Evolutionary conservation across 2,329 filamentous ascomycete species (phyloP).

Genomic region (Cladosporium cucumerinum): DNA sequence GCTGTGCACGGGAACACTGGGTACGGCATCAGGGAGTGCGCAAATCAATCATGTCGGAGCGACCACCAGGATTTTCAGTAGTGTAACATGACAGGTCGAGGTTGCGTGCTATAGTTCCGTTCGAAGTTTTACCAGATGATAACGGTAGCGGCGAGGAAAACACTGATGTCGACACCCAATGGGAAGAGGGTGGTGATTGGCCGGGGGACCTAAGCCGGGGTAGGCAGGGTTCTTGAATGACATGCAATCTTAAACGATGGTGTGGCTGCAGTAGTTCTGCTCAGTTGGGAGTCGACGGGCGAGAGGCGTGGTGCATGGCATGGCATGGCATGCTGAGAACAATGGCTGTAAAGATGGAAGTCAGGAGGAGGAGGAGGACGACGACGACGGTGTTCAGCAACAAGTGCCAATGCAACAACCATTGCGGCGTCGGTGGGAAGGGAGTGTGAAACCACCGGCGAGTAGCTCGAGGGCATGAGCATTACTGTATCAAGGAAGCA

Average conservation of each 20-base stretch:
- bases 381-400: too few species aligned
- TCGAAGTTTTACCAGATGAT: not conserved
- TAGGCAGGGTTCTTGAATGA: constrained; percentile 3
- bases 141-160: not conserved
- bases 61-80: not conserved
- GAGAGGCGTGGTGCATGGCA: not conserved
- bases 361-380: not conserved
- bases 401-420: not conserved
- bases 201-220: constrained; percentile 11
- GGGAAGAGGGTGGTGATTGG: not conserved
- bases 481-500: not conserved
- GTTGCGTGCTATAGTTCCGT: not conserved
- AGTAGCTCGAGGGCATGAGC: not conserved
- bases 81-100: not conserved
- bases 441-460: not conserved
- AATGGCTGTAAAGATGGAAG: not conserved
- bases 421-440: not conserved
- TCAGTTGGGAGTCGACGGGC: not conserved
- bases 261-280: not conserved
- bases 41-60: not conserved
- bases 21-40: not conserved
- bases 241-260: constrained; percentile 5
- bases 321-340: not conserved
- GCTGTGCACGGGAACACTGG: not conserved
- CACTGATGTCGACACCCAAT: not conserved